phyloP scores from a whole-genome alignment of 179 eudicot genomes.

The Corrigiola litoralis region DNA sequence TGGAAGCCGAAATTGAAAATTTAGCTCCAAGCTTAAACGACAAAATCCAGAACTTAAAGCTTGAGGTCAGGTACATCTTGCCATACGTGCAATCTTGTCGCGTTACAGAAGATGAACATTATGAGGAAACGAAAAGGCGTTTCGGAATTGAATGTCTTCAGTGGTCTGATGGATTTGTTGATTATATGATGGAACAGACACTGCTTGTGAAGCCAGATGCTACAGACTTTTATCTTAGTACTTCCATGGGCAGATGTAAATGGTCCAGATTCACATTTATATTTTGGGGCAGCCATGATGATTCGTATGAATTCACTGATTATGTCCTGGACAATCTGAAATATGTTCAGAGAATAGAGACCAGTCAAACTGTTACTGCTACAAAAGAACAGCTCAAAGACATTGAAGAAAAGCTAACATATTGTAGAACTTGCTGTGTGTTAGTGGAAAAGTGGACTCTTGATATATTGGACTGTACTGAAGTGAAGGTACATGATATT shows the following conservation, averaged over 20 bases:
- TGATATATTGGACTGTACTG: neutral
- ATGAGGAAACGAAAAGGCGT: neutral
- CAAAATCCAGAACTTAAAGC: neutral
- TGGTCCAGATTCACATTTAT: too few relatives aligned
- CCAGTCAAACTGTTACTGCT: neutral
- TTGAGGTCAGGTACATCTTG: constrained; percentile 6
- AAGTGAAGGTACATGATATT: neutral
- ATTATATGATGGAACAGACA: neutral
- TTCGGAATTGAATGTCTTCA: neutral
- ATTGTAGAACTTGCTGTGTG: neutral
- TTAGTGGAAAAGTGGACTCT: neutral
- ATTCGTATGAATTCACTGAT: neutral
- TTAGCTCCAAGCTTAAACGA: neutral
- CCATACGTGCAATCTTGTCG: neutral
- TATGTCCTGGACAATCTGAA: constrained; percentile 2
- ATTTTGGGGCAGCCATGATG: too few relatives aligned
- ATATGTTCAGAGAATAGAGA: neutral
- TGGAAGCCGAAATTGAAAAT: neutral
- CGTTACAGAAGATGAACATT: neutral
- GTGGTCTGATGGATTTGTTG: neutral
- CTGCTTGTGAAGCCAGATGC: neutral
- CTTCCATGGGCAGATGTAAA: neutral
- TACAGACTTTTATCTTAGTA: neutral
- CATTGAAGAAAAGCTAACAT: neutral
- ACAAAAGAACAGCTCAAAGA: neutral